Evolutionary conservation across 2,329 filamentous ascomycete species (phyloP).

Genomic region (Pseudogymnoascus sp.): DNA sequence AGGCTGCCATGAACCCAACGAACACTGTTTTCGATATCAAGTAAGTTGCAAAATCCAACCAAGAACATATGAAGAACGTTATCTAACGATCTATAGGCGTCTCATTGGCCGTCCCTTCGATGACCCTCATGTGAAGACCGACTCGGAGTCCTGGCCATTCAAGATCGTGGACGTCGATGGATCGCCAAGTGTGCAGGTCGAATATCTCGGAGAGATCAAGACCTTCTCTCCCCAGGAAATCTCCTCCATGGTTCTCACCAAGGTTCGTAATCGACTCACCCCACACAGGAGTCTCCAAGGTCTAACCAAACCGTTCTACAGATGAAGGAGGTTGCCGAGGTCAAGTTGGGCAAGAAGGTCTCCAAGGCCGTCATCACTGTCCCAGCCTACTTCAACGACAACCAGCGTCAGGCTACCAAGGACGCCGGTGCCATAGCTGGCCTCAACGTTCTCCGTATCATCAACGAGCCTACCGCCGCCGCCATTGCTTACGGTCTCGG

Average conservation of each 20-base stretch:
- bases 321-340: constrained; percentile 99
- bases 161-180: constrained; percentile 87
- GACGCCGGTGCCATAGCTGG: constrained; percentile 96
- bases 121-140: constrained; percentile 68
- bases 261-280: constrained; percentile 50
- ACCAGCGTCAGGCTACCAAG: constrained; percentile 99
- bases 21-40: constrained; percentile 99
- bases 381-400: constrained; percentile 99
- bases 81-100: constrained; percentile 51
- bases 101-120: constrained; percentile 94
- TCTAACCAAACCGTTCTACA: constrained; percentile 30
- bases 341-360: constrained; percentile 97
- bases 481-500: constrained; percentile 98
- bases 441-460: constrained; percentile 98
- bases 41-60: constrained; percentile 43
- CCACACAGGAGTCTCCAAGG: not conserved
- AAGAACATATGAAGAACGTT: not conserved
- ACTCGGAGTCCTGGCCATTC: constrained; percentile 98
- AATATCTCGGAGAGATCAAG: constrained; percentile 93
- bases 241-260: constrained; percentile 95
- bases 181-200: constrained; percentile 85
- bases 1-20: constrained; percentile 97
- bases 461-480: constrained; percentile 98
- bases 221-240: constrained; percentile 97
- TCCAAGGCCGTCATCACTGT: constrained; percentile 99